Conservation (phyloP, 2,329 filamentous ascomycete genomes). For the Monosporascus sp. region DNA sequence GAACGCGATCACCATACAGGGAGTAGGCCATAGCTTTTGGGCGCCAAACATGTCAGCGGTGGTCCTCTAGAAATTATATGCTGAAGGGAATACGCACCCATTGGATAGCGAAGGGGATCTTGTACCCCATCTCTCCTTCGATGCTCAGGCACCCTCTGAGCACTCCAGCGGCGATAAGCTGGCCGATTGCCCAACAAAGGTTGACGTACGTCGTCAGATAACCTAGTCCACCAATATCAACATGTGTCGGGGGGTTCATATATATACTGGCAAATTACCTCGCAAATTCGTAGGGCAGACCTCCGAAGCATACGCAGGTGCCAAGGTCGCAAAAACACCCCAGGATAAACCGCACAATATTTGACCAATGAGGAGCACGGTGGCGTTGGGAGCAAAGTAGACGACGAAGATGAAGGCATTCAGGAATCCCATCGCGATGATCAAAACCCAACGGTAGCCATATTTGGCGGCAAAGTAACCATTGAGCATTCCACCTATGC, state of each 20-base stretch:
- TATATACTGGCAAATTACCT: constrained; percentile 3
- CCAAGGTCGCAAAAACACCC: constrained; percentile 27
- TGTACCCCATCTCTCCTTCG: constrained; percentile 35
- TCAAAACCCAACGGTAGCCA: constrained; percentile 26
- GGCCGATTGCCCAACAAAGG: constrained; percentile 41
- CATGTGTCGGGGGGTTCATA: background rate
- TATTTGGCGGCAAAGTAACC: constrained; percentile 23
- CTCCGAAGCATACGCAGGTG: constrained; percentile 30
- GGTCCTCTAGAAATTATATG: background rate
- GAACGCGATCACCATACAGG: constrained; percentile 32
- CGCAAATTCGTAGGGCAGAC: constrained; percentile 28
- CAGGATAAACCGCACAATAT: constrained; percentile 26
- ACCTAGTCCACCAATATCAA: background rate
- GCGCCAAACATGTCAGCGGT: background rate
- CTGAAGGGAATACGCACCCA: constrained; percentile 25
- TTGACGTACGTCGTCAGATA: constrained; percentile 41
- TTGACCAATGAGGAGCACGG: constrained; percentile 22
- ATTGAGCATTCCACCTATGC: constrained; percentile 23
- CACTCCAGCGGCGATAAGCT: constrained; percentile 36
- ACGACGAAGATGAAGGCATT: constrained; percentile 25
- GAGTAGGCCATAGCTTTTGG: constrained; percentile 32
- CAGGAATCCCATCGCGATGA: constrained; percentile 21
- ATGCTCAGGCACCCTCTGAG: constrained; percentile 31
- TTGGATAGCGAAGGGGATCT: constrained; percentile 38
- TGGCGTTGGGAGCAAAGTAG: constrained; percentile 19